phyloP scores from a whole-genome alignment of 495 filamentous ascomycete genomes.

The Xylaria flabelliformis region DNA sequence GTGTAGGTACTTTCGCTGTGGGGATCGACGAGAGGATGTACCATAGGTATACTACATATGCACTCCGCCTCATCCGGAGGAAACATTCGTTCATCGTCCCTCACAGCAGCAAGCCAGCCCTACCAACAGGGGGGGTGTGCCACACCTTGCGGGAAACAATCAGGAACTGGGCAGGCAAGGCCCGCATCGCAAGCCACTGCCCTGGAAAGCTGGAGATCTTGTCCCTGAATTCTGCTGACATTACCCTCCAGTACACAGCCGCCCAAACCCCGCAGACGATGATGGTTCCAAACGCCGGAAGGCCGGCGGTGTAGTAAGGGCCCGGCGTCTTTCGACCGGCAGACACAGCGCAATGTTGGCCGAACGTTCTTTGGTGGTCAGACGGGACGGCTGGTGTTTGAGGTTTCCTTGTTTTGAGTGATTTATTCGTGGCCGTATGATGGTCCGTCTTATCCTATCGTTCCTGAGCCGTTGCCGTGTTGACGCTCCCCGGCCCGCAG shows the following conservation, averaged over 20 bases:
- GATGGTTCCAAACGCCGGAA: conserved; percentile 2
- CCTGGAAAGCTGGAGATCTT: conserved; percentile 20
- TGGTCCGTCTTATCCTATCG: conserved; percentile 7
- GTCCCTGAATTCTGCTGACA: conserved; percentile 19
- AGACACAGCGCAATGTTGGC: neutral
- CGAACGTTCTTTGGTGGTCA: conserved; percentile 19
- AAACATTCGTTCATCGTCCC: neutral
- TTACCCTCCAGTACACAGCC: conserved; percentile 11
- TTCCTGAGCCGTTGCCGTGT: neutral
- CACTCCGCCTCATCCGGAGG: conserved; percentile 22
- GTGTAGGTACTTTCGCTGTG: conserved; percentile 3
- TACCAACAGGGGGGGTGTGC: neutral
- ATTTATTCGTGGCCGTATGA: neutral
- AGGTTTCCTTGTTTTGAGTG: conserved; percentile 9
- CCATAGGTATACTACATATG: neutral
- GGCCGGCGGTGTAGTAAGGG: conserved; percentile 9
- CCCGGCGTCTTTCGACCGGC: conserved; percentile 3
- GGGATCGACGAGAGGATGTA: conserved; percentile 1
- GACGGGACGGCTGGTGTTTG: conserved; percentile 20
- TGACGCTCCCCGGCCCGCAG: neutral
- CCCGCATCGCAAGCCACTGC: neutral
- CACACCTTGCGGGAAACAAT: neutral
- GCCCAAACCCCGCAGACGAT: conserved; percentile 7
- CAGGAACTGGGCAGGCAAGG: neutral
- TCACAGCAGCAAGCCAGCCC: conserved; percentile 11